These are phyloP conservation scores for Grigorovia yakushimaensis DNA, from an alignment of 805 yeast species.

Conservation along the genomic window DNA sequence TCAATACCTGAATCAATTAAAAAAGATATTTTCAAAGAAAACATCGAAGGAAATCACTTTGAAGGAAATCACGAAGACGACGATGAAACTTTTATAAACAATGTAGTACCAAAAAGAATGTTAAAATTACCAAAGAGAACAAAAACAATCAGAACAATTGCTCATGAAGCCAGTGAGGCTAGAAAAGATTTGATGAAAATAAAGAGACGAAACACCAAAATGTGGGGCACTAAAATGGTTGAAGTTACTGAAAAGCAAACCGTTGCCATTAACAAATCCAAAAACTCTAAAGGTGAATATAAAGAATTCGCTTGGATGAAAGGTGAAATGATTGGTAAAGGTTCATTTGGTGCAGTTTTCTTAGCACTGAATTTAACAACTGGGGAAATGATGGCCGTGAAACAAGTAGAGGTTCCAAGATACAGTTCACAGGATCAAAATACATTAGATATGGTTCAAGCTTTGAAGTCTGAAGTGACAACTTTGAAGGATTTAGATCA, in stretches of 20 bases:
- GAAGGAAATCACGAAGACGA: background rate
- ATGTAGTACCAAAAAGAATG: background rate
- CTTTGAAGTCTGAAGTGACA: constrained; percentile 82
- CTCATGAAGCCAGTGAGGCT: constrained; percentile 74
- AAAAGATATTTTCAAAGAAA: background rate
- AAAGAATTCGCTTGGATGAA: constrained; percentile 95
- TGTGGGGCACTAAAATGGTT: constrained; percentile 94
- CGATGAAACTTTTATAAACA: background rate
- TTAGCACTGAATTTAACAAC: constrained; percentile 89
- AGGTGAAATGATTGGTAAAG: constrained; percentile 93
- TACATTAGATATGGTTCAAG: constrained; percentile 58
- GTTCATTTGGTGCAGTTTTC: constrained; percentile 91
- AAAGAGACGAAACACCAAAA: constrained; percentile 75
- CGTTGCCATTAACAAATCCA: constrained; percentile 56
- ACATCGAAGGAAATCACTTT: background rate
- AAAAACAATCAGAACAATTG: constrained; percentile 89
- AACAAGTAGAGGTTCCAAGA: constrained; percentile 70
- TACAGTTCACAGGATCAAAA: constrained; percentile 34
- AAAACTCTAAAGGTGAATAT: constrained; percentile 55
- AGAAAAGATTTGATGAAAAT: constrained; percentile 35
- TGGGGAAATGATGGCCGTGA: constrained; percentile 98
- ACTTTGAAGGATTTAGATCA: constrained; percentile 92
- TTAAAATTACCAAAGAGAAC: constrained; percentile 44
- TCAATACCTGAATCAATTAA: constrained; percentile 4
- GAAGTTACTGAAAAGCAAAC: constrained; percentile 74